Base-by-base conservation (phyloP, 441 rosid genomes). In the Bruguiera hainesii region DNA sequence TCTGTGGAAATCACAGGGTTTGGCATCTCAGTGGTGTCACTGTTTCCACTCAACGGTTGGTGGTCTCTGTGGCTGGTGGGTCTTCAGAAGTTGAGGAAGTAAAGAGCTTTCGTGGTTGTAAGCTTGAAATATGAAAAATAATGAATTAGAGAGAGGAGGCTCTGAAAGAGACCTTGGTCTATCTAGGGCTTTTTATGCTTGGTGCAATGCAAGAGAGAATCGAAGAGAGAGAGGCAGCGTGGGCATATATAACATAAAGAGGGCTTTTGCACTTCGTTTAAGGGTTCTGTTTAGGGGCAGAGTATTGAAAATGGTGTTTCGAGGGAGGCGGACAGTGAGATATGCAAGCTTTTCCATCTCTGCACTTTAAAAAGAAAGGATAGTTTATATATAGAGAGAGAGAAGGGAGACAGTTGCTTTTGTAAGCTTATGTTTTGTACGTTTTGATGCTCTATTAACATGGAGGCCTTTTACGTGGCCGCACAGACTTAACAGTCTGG, bases 1-100 rank as follows among this genome's bases (percentile, higher is more conserved):
- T 80, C 78, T 2, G 74, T 65, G 61, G 52, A 78, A 46, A 11
- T 53, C 19, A 65, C 61, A 51, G 71, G 63, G 59, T 51, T 76
- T 60, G 74, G 77, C 76, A 75, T 65, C 65, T 75, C 64, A 55
- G 69, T 56, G 74, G 69, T 62, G 68, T 71, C 72, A 70, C 35
- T 66, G 37, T 67, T 75, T 60, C 77, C 71, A 59, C 56, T 42
- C 48, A 73, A 52, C 59, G 26, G 73, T 5, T 60, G 64, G 62
- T 48, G 65, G 18, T 72, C 73, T 52, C 69, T 61, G 4, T 21
- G 33, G 61, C 49, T 25, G 64, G 71, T 68, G 67, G 78, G 75
- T 65, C 73, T 79, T 91, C 89, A 83, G 66, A 79, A 79, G 78
- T 72, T 88, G 72, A 86, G 82, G 78, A 88, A 84, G 76, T 68